phyloP scores from a whole-genome alignment of 441 rosid genomes.

The Gossypium gossypioides region DNA sequence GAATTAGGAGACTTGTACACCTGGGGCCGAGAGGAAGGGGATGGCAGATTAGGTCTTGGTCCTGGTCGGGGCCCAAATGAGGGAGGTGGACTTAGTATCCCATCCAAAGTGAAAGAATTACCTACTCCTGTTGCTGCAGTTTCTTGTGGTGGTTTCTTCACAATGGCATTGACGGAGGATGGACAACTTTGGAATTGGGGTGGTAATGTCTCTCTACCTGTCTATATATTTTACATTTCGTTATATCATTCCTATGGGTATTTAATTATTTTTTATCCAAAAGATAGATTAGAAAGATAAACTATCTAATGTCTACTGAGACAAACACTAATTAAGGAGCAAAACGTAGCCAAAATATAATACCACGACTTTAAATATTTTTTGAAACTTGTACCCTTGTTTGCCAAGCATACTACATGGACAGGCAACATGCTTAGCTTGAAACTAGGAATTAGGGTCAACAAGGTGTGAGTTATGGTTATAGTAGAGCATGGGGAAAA shows the following conservation, averaged over 20 bases:
- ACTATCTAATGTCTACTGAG: neutral
- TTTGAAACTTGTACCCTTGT: too few species aligned
- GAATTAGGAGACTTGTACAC: conserved; percentile 63
- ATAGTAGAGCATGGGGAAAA: too few species aligned
- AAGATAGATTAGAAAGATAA: neutral
- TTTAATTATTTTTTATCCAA: neutral
- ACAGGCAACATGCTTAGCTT: too few species aligned
- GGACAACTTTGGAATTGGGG: conserved; percentile 96
- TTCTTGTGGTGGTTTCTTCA: conserved; percentile 89
- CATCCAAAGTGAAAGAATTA: conserved; percentile 60
- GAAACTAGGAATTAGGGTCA: too few species aligned
- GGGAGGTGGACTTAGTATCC: conserved; percentile 86
- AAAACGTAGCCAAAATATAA: too few species aligned
- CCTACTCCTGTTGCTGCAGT: conserved; percentile 60
- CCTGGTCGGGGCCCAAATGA: conserved; percentile 84
- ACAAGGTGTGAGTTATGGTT: too few species aligned
- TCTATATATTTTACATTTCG: neutral
- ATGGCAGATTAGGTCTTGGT: conserved; percentile 88
- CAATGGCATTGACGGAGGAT: conserved; percentile 58
- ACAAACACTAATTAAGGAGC: too few species aligned
- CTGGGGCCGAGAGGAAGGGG: conserved; percentile 97
- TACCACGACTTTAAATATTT: too few species aligned
- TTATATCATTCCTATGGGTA: neutral
- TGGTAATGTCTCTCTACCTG: conserved; percentile 32
- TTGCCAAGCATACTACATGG: too few species aligned